Conservation (phyloP, 2,329 filamentous ascomycete species). For the Dothistroma septosporum region DNA sequence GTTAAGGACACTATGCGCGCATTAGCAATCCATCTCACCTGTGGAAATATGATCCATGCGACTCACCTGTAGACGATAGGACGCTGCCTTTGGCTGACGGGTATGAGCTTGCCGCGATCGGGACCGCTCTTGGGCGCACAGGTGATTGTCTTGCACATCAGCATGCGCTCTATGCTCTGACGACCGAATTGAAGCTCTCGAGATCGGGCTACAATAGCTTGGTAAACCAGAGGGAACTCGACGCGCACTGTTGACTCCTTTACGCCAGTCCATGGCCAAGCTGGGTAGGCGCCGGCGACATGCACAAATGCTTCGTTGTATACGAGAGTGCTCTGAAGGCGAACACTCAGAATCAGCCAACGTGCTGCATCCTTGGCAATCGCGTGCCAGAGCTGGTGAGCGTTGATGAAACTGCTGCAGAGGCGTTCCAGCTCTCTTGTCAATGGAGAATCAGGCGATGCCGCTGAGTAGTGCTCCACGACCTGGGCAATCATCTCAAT, state of each 20-base stretch:
- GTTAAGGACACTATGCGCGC: slow-evolving; percentile 31
- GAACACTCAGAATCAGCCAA: slow-evolving; percentile 33
- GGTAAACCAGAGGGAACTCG: slow-evolving; percentile 8
- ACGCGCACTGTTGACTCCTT: slow-evolving; percentile 5
- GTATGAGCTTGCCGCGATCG: slow-evolving; percentile 1
- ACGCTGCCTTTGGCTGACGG: not conserved
- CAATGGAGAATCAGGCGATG: slow-evolving; percentile 22
- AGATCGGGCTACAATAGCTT: slow-evolving; percentile 21
- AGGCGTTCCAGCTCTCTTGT: slow-evolving; percentile 13
- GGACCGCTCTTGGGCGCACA: slow-evolving; percentile 5
- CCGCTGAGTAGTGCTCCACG: slow-evolving; percentile 26
- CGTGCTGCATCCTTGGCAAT: slow-evolving; percentile 33
- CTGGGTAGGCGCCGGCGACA: slow-evolving; percentile 32
- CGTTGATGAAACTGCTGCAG: slow-evolving; percentile 26
- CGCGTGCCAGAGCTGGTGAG: slow-evolving; percentile 28
- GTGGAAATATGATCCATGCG: not conserved
- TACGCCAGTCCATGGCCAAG: slow-evolving; percentile 12
- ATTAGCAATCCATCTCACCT: slow-evolving; percentile 8
- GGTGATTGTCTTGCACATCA: slow-evolving; percentile 25
- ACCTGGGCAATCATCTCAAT: slow-evolving; percentile 30
- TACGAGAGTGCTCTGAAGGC: slow-evolving; percentile 30
- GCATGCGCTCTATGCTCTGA: slow-evolving; percentile 24
- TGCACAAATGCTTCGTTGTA: slow-evolving; percentile 39
- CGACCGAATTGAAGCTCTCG: slow-evolving; percentile 18
- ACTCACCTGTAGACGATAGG: not conserved